phyloP scores from a whole-genome alignment of 768 basidiomycete genomes.

The Tulasnella sp. region DNA sequence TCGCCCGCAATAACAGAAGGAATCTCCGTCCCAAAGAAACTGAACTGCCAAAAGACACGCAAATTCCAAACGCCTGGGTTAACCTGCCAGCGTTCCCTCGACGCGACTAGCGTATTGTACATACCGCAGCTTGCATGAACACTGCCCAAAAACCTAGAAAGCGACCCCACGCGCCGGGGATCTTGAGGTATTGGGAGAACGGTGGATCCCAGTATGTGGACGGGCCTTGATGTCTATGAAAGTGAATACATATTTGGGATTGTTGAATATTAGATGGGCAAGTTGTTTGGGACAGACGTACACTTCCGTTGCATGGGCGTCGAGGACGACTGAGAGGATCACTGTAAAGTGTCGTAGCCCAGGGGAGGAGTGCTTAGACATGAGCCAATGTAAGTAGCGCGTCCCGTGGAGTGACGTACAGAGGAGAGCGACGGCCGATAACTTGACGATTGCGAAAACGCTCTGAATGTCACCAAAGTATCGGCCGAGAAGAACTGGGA shows the following conservation, averaged over 20 bases:
- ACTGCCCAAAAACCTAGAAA: slow-evolving; percentile 60
- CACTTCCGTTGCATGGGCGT: neutral
- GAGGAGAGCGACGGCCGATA: neutral
- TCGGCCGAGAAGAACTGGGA: neutral
- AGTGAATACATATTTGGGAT: neutral
- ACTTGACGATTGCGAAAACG: neutral
- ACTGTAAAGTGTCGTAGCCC: too few species aligned
- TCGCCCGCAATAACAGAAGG: slow-evolving; percentile 5
- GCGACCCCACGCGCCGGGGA: slow-evolving; percentile 46
- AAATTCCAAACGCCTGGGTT: neutral
- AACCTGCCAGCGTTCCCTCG: slow-evolving; percentile 14
- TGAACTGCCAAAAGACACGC: neutral
- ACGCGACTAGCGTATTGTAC: slow-evolving; percentile 3
- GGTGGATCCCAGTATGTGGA: slow-evolving; percentile 34
- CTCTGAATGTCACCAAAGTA: neutral
- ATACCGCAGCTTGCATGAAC: slow-evolving; percentile 44
- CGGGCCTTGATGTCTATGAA: neutral
- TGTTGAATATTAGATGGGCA: neutral
- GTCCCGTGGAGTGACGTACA: neutral
- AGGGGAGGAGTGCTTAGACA: too few species aligned
- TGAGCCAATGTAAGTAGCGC: neutral
- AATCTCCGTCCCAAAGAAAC: slow-evolving; percentile 12
- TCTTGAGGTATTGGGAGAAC: slow-evolving; percentile 47
- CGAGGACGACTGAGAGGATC: neutral
- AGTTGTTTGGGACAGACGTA: neutral